Evolutionary conservation across 2,329 filamentous ascomycete species (phyloP).

Genomic region (Aspergillus quadricinctus): DNA sequence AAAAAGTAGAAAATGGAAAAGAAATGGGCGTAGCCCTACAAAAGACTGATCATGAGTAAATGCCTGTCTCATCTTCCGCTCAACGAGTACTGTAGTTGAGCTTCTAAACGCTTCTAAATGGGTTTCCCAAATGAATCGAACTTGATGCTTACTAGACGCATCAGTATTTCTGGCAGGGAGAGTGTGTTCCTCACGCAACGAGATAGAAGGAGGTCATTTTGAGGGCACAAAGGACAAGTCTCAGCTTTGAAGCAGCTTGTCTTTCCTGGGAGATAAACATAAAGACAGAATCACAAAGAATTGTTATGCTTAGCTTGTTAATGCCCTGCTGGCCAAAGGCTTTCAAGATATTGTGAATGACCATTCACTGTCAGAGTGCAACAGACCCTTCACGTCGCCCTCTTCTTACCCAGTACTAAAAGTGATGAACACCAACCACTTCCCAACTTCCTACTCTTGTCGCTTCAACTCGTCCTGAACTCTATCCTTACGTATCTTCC

Average conservation of each 20-base stretch:
- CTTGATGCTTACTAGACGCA: not conserved
- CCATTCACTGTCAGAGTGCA: not conserved
- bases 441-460: not conserved
- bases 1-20: not conserved
- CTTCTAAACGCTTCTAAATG: not conserved
- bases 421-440: not conserved
- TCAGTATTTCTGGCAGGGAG: not conserved
- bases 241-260: not conserved
- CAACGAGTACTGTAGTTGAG: not conserved
- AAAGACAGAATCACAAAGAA: not conserved
- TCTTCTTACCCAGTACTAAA: not conserved
- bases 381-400: not conserved
- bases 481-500: not conserved
- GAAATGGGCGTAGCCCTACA: not conserved
- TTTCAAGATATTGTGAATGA: not conserved
- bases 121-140: not conserved
- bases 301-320: not conserved
- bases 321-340: not conserved
- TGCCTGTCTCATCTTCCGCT: not conserved
- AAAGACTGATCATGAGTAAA: not conserved
- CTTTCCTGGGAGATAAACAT: not conserved
- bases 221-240: not conserved
- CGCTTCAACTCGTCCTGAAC: not conserved
- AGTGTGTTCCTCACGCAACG: not conserved
- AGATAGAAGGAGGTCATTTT: not conserved